phyloP scores from a whole-genome alignment of 768 basidiomycete species.

The Brasilioporus rufonigricans region DNA sequence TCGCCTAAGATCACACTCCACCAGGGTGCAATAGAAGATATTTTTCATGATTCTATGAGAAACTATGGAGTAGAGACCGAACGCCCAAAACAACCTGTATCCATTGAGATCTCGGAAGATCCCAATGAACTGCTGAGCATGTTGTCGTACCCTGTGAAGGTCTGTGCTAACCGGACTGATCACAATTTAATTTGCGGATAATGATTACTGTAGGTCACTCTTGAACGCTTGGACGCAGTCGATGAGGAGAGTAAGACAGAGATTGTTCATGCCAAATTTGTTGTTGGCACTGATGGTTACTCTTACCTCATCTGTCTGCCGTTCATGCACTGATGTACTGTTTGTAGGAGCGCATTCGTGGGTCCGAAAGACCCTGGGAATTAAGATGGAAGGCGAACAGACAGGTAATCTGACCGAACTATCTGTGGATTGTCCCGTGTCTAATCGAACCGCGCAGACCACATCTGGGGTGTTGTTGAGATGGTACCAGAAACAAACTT shows the following conservation, averaged over 20 bases:
- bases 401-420: neutral
- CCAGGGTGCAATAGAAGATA: neutral
- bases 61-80: neutral
- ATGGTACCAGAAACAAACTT: conserved; percentile 66
- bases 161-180: neutral
- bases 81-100: neutral
- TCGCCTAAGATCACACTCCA: neutral
- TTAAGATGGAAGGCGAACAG: neutral
- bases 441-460: conserved; percentile 19
- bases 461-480: conserved; percentile 40
- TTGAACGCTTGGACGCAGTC: conserved; percentile 22
- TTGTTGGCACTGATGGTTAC: conserved; percentile 36
- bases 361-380: neutral
- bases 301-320: neutral
- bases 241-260: conserved; percentile 32
- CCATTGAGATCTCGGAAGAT: neutral
- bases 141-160: conserved; percentile 34
- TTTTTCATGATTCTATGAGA: neutral
- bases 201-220: conserved; percentile 9
- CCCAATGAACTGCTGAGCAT: conserved; percentile 8
- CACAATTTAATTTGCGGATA: neutral
- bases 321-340: neutral
- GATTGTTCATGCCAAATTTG: conserved; percentile 31
- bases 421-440: neutral
- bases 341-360: neutral